Conservation (phyloP, 1,139 yeast genomes). For the Geotrichum bryndzae region DNA sequence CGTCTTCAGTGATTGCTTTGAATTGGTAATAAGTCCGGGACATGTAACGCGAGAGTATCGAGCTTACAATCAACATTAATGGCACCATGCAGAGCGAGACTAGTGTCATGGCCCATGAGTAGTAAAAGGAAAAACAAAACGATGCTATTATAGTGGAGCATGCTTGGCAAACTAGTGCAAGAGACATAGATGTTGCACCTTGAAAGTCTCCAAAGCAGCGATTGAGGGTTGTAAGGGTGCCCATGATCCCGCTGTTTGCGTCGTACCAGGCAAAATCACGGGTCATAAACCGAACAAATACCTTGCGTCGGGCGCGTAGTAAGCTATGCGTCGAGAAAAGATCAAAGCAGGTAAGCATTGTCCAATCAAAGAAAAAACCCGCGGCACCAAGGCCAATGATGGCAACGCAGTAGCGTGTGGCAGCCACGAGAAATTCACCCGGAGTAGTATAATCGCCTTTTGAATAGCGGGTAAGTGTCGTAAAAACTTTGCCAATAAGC, state of each 20-base stretch:
- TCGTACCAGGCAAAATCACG: slow-evolving; percentile 48
- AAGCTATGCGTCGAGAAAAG: slow-evolving; percentile 69
- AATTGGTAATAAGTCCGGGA: slow-evolving; percentile 49
- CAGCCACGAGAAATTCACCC: slow-evolving; percentile 39
- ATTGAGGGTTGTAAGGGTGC: slow-evolving; percentile 59
- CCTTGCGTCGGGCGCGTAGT: slow-evolving; percentile 44
- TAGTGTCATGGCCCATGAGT: slow-evolving; percentile 80
- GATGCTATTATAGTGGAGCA: slow-evolving; percentile 50
- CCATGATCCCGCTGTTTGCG: slow-evolving; percentile 40
- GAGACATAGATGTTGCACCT: slow-evolving; percentile 60
- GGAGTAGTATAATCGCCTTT: slow-evolving; percentile 28
- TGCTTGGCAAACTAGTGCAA: slow-evolving; percentile 53
- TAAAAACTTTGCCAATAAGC: slow-evolving; percentile 60
- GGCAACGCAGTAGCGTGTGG: slow-evolving; percentile 32
- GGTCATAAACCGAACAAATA: slow-evolving; percentile 35
- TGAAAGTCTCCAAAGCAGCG: slow-evolving; percentile 67
- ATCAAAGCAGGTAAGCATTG: slow-evolving; percentile 59
- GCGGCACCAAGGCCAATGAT: slow-evolving; percentile 56
- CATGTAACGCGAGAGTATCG: slow-evolving; percentile 48
- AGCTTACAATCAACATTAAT: slow-evolving; percentile 47
- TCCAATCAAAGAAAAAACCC: slow-evolving; percentile 48
- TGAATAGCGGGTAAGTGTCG: slow-evolving; percentile 42
- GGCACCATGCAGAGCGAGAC: slow-evolving; percentile 71
- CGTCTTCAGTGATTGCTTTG: slow-evolving; percentile 49
- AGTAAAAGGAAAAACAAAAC: slow-evolving; percentile 60